A percentile compares a stretch with the other conserved stretches of the same genome.
These are phyloP conservation scores for Gossypium gossypioides DNA, from an alignment of 441 rosid genomes.

Conservation along the genomic window DNA sequence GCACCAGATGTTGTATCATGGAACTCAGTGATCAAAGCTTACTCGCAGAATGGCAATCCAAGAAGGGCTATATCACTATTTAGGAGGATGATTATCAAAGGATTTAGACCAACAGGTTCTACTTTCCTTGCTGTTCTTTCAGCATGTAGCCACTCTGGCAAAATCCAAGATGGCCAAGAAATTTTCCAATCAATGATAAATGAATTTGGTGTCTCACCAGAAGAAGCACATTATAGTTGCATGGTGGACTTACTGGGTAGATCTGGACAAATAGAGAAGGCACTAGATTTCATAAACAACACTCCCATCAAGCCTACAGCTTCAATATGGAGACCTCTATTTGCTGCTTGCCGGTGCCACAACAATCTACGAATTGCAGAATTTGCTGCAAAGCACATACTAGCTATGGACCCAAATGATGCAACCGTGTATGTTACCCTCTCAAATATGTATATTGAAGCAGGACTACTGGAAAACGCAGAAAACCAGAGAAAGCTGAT, in stretches of 20 bases:
- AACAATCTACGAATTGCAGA: slow-evolving; percentile 18
- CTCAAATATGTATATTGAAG: slow-evolving; percentile 19
- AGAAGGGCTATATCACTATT: slow-evolving; percentile 13
- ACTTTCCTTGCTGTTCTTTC: slow-evolving; percentile 20
- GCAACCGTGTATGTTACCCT: slow-evolving; percentile 20
- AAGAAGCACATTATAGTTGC: slow-evolving; percentile 22
- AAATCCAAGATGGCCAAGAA: slow-evolving; percentile 16
- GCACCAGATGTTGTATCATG: slow-evolving; percentile 22
- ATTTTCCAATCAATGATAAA: slow-evolving; percentile 17
- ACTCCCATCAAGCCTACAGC: slow-evolving; percentile 20
- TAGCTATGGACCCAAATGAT: slow-evolving; percentile 17
- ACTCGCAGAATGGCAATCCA: slow-evolving; percentile 18
- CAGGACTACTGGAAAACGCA: slow-evolving; percentile 7
- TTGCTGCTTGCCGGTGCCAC: slow-evolving; percentile 25
- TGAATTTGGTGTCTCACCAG: slow-evolving; percentile 15
- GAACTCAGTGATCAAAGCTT: slow-evolving; percentile 22
- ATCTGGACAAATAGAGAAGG: slow-evolving; percentile 19
- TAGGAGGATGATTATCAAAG: slow-evolving; percentile 14
- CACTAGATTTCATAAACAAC: slow-evolving; percentile 17
- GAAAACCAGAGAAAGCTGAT: slow-evolving; percentile 20
- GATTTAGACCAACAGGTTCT: slow-evolving; percentile 18
- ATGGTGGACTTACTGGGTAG: slow-evolving; percentile 23
- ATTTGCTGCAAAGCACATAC: slow-evolving; percentile 14
- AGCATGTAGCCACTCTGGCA: slow-evolving; percentile 23
- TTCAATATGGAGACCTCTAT: slow-evolving; percentile 19